Evolutionary conservation across 1,284 basidiomycete genomes (phyloP).

Genomic region (Apiotrichum veenhuisii): DNA sequence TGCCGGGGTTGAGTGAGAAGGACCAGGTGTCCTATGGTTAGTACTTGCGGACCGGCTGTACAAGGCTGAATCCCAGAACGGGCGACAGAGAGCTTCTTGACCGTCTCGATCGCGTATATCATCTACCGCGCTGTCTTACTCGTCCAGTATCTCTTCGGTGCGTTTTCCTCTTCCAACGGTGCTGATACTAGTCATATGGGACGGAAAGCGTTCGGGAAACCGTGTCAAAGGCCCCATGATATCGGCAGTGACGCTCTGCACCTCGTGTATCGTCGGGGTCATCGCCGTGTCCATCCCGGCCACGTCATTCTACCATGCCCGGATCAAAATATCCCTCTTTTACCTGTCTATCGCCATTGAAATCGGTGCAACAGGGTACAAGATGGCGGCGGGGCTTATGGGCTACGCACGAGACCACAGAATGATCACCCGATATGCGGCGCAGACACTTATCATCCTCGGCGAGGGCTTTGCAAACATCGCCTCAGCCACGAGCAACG

Average conservation of each 20-base stretch:
- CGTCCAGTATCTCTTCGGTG: slow-evolving; percentile 20
- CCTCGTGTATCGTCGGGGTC: slow-evolving; percentile 21
- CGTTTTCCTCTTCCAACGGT: too few species aligned
- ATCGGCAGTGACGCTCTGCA: slow-evolving; percentile 4
- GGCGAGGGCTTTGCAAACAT: slow-evolving; percentile 34
- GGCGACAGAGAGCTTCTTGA: slow-evolving; percentile 20
- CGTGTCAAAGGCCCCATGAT: not conserved
- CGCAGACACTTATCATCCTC: slow-evolving; percentile 31
- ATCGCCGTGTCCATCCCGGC: slow-evolving; percentile 18
- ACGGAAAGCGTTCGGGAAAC: not conserved
- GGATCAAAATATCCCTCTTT: slow-evolving; percentile 24
- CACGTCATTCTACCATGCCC: not conserved
- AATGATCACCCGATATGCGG: slow-evolving; percentile 25
- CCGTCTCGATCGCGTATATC: slow-evolving; percentile 24
- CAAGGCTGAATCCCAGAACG: not conserved
- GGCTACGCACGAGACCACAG: not conserved
- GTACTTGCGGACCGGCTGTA: not conserved
- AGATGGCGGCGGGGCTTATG: slow-evolving; percentile 1
- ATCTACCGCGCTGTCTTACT: slow-evolving; percentile 21
- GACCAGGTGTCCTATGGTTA: not conserved
- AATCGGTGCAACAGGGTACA: slow-evolving; percentile 7
- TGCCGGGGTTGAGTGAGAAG: not conserved
- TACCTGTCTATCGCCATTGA: slow-evolving; percentile 27
- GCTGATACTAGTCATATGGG: not conserved
- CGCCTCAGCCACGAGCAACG: slow-evolving; percentile 21